Percentiles rank a stretch among this genome's conserved stretches.
These are phyloP conservation scores for Crotalaria pallida DNA, from an alignment of 306 rosid species.

Conservation along the genomic window DNA sequence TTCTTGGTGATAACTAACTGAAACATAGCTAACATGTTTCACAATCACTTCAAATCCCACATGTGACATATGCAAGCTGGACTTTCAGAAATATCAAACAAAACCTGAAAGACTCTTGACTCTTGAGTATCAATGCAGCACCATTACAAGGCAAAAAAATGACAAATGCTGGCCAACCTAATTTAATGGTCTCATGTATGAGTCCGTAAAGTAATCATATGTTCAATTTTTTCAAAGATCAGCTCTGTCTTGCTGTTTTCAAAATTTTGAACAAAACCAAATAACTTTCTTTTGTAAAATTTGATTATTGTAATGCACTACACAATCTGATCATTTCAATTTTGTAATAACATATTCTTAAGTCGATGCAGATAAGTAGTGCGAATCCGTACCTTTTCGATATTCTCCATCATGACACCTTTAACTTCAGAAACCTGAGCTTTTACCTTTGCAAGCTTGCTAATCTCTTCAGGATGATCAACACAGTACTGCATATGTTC, in stretches of 20 bases:
- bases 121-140: neutral
- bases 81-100: neutral
- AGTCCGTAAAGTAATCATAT: neutral
- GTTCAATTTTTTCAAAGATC: neutral
- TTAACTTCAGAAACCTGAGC: conserved; percentile 98
- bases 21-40: neutral
- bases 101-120: neutral
- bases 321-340: neutral
- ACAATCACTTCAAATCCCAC: neutral
- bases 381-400: conserved; percentile 65
- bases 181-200: neutral
- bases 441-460: conserved; percentile 93
- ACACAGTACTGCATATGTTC: conserved; percentile 96
- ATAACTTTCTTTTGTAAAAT: neutral
- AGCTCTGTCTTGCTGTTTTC: neutral
- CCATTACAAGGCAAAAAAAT: neutral
- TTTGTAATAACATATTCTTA: neutral
- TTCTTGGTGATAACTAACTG: neutral
- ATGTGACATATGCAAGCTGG: neutral
- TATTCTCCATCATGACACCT: conserved; percentile 99
- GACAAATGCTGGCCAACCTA: neutral
- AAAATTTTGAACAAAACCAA: neutral
- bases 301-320: neutral
- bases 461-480: conserved; percentile 94
- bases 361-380: neutral